Conservation (phyloP, 192 early-diverging fungal genomes). For the Backusella luteola region DNA sequence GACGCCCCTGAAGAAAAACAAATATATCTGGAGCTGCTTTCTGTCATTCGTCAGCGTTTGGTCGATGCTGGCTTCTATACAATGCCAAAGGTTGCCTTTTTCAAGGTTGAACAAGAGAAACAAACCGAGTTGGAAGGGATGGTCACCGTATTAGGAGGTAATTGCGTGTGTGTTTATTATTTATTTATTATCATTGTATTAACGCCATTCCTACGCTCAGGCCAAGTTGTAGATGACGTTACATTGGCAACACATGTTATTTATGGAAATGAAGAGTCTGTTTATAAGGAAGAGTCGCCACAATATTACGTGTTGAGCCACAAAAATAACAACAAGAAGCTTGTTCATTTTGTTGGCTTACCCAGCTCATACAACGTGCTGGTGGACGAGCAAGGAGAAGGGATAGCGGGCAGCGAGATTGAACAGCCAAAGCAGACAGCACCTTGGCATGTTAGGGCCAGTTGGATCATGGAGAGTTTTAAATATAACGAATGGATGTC, state of each 20-base stretch:
- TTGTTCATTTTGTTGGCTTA: conserved; percentile 65
- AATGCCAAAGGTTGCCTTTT: conserved; percentile 14
- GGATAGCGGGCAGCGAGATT: conserved; percentile 31
- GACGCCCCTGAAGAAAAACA: conserved; percentile 26
- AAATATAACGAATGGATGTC: conserved; percentile 79
- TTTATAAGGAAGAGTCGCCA: conserved; percentile 1
- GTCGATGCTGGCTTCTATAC: conserved; percentile 11
- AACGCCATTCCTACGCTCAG: neutral
- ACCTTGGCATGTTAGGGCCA: conserved; percentile 59
- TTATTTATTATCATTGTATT: neutral
- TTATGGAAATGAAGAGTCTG: conserved; percentile 9
- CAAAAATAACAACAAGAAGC: conserved; percentile 5
- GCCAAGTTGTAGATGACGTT: neutral
- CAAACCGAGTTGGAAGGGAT: conserved; percentile 11
- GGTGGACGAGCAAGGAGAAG: conserved; percentile 35
- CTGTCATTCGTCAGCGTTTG: conserved; percentile 15
- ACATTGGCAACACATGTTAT: conserved; percentile 19
- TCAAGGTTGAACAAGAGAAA: conserved; percentile 4
- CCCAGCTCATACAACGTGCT: conserved; percentile 68
- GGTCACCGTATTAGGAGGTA: conserved; percentile 6
- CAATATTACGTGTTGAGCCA: neutral
- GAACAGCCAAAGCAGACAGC: conserved; percentile 44
- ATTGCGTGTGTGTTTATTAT: neutral
- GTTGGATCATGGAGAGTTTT: conserved; percentile 71
- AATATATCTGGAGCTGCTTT: conserved; percentile 17